Evolutionary conservation across 169 alveolate genomes (phyloP), one percentile per base, ranked within the genome.

Genomic region (Cryptosporidium parvum): DNA sequence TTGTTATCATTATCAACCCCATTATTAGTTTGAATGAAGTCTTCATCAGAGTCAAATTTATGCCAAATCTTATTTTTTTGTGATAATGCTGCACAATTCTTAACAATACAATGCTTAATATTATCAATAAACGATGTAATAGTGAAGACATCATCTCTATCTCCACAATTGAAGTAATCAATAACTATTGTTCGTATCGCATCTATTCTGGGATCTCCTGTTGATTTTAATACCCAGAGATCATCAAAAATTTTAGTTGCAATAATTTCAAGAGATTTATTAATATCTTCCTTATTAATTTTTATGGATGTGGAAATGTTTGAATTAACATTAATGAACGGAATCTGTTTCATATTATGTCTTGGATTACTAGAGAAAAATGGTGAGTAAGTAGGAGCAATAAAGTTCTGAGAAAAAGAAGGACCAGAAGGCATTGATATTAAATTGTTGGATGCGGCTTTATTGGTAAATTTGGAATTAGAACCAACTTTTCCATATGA

Each of bases 311-410:
- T 5, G 26, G 75, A 59, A 21, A 62, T 31, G 23, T 61, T 80
- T 45, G 73, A 44, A 59, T 59, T 80, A 16, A 80, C 68, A 42
- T 65, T 65, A 9, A 80, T 42, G 29, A 59, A 59, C 6, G 45
- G 65, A 10, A 48, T 65, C 53, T 59, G 89, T 62, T 44, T 80
- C 61, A 80, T 80, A 16, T 44, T 42, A 42, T 80, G 75, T 62
- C 39, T 59, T 8, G 45, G 39, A 21, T 62, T 26, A 7, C 67
- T 59, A n/a, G 75, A 62, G 39, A 42, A 62, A 18, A 65, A 65
- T 35, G 89, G 89, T 3, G 89, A 59, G 37, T 61, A 80, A 5
- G 89, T 62, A 26, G 89, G 89, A 80, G 89, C 89, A 65, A 80
- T 42, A 39, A 62, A 80, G 35, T 59, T 80, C 39, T 80, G 89